Evolutionary conservation across 495 filamentous ascomycete genomes (phyloP).

Genomic region (Penicillium simplicissimum): DNA sequence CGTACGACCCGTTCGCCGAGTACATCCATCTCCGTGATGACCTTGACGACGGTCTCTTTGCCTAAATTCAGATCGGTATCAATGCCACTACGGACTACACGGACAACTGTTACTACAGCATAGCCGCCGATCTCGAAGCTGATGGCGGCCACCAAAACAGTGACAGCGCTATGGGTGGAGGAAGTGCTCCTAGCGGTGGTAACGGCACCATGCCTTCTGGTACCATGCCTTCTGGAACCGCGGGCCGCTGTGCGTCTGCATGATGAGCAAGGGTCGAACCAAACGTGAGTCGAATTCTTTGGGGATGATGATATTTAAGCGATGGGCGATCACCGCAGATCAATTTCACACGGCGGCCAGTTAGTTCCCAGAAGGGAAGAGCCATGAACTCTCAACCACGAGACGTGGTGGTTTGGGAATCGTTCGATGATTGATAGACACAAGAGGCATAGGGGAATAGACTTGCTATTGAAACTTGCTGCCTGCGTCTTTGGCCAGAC

Average conservation of each 20-base stretch:
- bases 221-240: constrained; percentile 12
- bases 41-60: constrained; percentile 52
- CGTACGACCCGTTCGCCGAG: constrained; percentile 41
- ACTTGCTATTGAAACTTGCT: neutral
- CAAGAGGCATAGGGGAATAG: neutral
- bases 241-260: neutral
- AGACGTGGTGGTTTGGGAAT: neutral
- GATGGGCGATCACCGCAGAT: neutral
- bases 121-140: constrained; percentile 38
- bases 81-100: constrained; percentile 51
- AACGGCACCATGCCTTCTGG: constrained; percentile 22
- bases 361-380: neutral
- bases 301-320: neutral
- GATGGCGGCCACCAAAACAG: constrained; percentile 35
- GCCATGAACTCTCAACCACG: neutral
- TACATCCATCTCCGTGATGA: constrained; percentile 49
- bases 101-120: constrained; percentile 40
- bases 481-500: neutral
- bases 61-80: constrained; percentile 60
- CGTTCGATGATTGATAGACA: neutral
- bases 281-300: neutral
- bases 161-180: constrained; percentile 24
- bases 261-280: neutral
- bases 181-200: constrained; percentile 21
- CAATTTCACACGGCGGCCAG: neutral